Conservation (phyloP, 202 grass and related monocot species). For the Sporobolus alterniflorus region DNA sequence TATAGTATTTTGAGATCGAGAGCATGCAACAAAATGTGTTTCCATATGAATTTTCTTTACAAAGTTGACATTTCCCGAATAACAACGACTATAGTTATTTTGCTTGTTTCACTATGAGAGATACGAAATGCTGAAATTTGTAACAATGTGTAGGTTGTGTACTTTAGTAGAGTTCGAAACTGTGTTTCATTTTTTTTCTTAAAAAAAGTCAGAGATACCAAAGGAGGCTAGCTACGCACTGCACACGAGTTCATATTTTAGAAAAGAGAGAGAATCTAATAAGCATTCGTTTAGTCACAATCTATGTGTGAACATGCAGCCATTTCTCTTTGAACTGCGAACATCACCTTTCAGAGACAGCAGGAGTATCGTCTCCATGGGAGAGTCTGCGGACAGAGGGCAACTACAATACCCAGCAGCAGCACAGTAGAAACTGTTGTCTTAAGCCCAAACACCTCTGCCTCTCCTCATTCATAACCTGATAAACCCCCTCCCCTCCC, state of each 20-base stretch:
- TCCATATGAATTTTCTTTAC: background rate
- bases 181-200: too few relatives aligned
- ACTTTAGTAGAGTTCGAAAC: too few relatives aligned
- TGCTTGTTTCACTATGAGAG: background rate
- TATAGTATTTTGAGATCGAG: background rate
- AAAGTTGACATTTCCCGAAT: background rate
- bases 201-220: too few relatives aligned
- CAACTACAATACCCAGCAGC: background rate
- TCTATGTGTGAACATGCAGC: background rate
- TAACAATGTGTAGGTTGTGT: too few relatives aligned
- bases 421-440: conserved; percentile 5
- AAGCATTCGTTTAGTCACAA: background rate
- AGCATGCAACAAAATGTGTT: background rate
- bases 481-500: background rate
- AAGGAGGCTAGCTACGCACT: background rate
- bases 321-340: background rate
- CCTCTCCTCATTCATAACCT: background rate
- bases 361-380: too few relatives aligned
- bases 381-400: background rate
- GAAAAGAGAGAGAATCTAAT: too few relatives aligned
- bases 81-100: background rate
- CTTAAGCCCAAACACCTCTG: background rate
- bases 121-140: too few relatives aligned
- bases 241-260: background rate
- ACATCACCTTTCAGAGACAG: background rate